A percentile compares a stretch with the other conserved stretches of the same genome.
phyloP scores from a whole-genome alignment of 2,329 filamentous ascomycete genomes.

The Hirsutella minnesotensis region DNA sequence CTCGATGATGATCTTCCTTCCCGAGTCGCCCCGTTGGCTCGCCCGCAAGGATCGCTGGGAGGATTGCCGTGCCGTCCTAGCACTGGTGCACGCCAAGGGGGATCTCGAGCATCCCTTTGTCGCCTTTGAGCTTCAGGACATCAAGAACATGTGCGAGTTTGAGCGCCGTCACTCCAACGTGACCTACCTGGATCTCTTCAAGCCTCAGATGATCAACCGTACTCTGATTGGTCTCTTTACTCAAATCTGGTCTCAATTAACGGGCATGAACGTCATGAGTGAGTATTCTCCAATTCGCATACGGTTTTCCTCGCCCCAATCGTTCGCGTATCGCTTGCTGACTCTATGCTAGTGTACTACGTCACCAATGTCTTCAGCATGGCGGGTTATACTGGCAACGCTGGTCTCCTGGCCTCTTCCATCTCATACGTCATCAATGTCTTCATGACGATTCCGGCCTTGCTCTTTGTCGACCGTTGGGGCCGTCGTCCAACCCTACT shows the following conservation, averaged over 20 bases:
- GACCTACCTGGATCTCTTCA: conserved; percentile 60
- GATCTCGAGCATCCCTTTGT: conserved; percentile 56
- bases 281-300: conserved; percentile 7
- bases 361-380: conserved; percentile 33
- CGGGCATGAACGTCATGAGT: conserved; percentile 49
- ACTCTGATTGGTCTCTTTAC: conserved; percentile 39
- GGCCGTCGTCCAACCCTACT: conserved; percentile 61
- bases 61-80: conserved; percentile 39
- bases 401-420: conserved; percentile 40
- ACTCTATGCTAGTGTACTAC: conserved; percentile 41
- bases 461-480: conserved; percentile 65
- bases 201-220: conserved; percentile 49
- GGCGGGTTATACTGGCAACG: conserved; percentile 29
- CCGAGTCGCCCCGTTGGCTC: conserved; percentile 54
- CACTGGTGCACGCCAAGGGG: conserved; percentile 53
- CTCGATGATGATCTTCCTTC: conserved; percentile 45
- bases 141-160: conserved; percentile 61
- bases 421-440: conserved; percentile 66
- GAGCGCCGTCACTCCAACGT: conserved; percentile 59
- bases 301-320: background rate
- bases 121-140: conserved; percentile 55
- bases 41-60: conserved; percentile 49
- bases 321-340: background rate
- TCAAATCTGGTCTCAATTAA: conserved; percentile 45
- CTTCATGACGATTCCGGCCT: conserved; percentile 62